Evolutionary conservation across 2,329 filamentous ascomycete species (phyloP).

Genomic region (Neofusicoccum ribis): DNA sequence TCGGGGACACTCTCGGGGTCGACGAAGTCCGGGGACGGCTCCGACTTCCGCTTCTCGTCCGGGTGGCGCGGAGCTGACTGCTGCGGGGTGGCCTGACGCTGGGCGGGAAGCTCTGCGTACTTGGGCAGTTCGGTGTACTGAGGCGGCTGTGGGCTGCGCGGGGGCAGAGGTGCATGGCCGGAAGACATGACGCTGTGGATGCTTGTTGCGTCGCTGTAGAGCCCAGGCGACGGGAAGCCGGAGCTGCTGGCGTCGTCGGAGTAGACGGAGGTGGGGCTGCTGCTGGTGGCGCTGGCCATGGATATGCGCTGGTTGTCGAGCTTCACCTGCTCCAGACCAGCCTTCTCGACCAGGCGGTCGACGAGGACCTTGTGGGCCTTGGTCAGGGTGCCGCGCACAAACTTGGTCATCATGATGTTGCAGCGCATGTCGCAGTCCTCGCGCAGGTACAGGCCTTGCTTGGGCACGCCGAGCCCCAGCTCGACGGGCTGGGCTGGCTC

Average conservation of each 20-base stretch:
- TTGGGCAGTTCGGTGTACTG: background rate
- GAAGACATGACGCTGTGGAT: background rate
- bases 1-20: background rate
- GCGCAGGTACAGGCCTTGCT: conserved; percentile 73
- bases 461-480: conserved; percentile 65
- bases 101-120: background rate
- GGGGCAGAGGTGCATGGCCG: background rate
- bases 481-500: conserved; percentile 67
- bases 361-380: conserved; percentile 62
- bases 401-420: conserved; percentile 71
- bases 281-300: background rate
- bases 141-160: background rate
- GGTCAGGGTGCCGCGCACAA: conserved; percentile 81
- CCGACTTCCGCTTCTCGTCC: background rate
- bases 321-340: conserved; percentile 6
- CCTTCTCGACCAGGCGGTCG: conserved; percentile 13
- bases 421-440: conserved; percentile 84
- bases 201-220: conserved; percentile 2
- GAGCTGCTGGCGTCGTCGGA: background rate
- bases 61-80: background rate
- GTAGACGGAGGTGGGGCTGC: background rate
- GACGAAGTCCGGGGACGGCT: background rate
- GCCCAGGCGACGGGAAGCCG: background rate
- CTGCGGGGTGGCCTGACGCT: background rate
- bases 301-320: conserved; percentile 4